Evolutionary conservation across 176 grass and related monocot species (phyloP), one percentile per base, ranked within the genome.

Genomic region (Bonia amplexicaulis): DNA sequence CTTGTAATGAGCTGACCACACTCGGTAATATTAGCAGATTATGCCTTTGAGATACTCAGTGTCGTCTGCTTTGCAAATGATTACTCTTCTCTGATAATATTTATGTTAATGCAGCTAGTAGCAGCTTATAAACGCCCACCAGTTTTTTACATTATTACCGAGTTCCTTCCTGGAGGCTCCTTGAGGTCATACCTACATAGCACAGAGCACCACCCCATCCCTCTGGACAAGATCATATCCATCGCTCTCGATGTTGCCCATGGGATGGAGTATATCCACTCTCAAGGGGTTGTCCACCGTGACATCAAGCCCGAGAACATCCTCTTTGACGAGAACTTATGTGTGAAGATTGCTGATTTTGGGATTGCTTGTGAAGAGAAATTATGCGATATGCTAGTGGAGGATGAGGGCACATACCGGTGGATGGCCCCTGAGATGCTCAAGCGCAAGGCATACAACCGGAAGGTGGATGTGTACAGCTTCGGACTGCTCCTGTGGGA

Each of bases 361-460:
- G 93, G 93, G 48, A 92, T 95, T 19, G 93, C 93, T 55, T 95
- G 93, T 9, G 90, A 95, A 84, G 93, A 92, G 59, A 70, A 86
- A 51, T 33, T 85, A 0, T 95, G 93, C n/a, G 86, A 95, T 82
- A 27, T 84, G 37, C 71, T 92, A 65, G 86, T 89, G 7, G 86
- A 92, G 60, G 93, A 95, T 53, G 80, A 85, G 49, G 93, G 93
- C 68, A 95, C 93, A 15, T 95, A 87, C 59, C 89, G 93, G 59
- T 95, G 93, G 93, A 95, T 95, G 93, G 93, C 93, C 54, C 93
- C 93, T 12, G 93, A 95, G 86, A 92, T 92, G 90, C 86, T 95
- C 44, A 95, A 90, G 78, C 79, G 79, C 26, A 88, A 95, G 71
- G 82, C 88, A 25, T 92, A 95, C 51, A 89, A 89, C 58, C 71